These are phyloP conservation scores for Colletotrichum phormii DNA, from an alignment of 2,329 filamentous ascomycete genomes.

Conservation along the genomic window DNA sequence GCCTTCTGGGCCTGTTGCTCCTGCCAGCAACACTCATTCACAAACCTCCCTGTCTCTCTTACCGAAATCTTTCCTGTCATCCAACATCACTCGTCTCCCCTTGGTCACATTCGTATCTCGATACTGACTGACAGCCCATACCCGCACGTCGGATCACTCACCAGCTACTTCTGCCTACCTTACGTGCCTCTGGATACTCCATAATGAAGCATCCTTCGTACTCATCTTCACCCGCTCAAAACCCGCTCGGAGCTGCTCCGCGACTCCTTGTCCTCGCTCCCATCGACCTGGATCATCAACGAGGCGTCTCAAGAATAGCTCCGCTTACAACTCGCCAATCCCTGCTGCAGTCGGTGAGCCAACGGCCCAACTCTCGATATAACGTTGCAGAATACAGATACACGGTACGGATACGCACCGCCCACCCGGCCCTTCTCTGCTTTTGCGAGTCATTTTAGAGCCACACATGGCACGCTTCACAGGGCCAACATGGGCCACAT, in stretches of 20 bases:
- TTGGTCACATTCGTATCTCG: slow-evolving; percentile 11
- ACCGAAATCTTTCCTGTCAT: slow-evolving; percentile 35
- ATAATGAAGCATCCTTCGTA: neutral
- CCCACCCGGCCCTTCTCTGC: slow-evolving; percentile 18
- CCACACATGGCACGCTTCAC: slow-evolving; percentile 4
- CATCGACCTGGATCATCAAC: slow-evolving; percentile 5
- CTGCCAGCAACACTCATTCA: neutral
- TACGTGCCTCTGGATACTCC: too few species aligned
- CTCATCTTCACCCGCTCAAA: slow-evolving; percentile 12
- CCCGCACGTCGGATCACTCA: neutral
- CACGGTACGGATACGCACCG: neutral
- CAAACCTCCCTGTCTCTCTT: slow-evolving; percentile 22
- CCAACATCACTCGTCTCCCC: slow-evolving; percentile 2
- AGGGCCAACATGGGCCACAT: neutral
- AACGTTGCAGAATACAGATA: neutral
- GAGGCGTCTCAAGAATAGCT: slow-evolving; percentile 5
- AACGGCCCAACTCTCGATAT: neutral
- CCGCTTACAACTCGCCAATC: slow-evolving; percentile 13
- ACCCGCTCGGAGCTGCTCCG: slow-evolving; percentile 14
- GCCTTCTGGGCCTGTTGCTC: neutral
- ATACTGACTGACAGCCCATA: neutral
- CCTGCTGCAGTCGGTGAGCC: slow-evolving; percentile 15
- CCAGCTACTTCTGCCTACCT: neutral
- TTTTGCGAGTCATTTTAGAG: slow-evolving; percentile 31
- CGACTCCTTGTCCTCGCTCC: neutral